A percentile compares a stretch with the other conserved stretches of the same genome.
Conservation (phyloP, 306 rosid genomes). For the Spatholobus suberectus region DNA sequence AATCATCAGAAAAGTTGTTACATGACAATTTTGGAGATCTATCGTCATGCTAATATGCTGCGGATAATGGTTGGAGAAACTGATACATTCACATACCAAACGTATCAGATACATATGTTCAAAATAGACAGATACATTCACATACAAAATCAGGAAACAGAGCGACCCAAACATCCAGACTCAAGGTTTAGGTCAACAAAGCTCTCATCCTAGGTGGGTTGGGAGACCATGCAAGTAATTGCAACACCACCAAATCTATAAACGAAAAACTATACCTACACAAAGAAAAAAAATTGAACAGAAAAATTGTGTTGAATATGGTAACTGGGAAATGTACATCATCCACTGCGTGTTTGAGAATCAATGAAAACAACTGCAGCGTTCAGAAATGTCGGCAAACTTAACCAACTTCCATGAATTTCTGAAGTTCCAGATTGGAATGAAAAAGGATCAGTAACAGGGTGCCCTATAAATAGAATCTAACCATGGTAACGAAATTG, state of each 20-base stretch:
- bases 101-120: too few species aligned
- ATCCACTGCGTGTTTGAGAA: background rate
- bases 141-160: constrained; percentile 4
- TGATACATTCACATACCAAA: too few species aligned
- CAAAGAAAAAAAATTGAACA: background rate
- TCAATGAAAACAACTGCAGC: background rate
- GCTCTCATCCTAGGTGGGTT: constrained; percentile 4
- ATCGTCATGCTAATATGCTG: background rate
- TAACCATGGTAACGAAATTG: background rate
- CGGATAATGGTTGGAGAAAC: constrained; percentile 35
- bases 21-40: background rate
- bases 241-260: background rate
- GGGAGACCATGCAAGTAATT: constrained; percentile 11
- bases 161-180: background rate
- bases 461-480: background rate
- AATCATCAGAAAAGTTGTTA: background rate
- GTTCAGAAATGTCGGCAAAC: background rate
- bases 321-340: constrained; percentile 15
- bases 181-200: constrained; percentile 49
- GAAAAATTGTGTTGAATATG: background rate
- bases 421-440: background rate
- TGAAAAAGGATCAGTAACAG: background rate
- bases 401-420: constrained; percentile 2
- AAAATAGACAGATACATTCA: background rate
- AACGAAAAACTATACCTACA: background rate